phyloP scores from a whole-genome alignment of 768 basidiomycete species.

The Rhodotorula toruloides region DNA sequence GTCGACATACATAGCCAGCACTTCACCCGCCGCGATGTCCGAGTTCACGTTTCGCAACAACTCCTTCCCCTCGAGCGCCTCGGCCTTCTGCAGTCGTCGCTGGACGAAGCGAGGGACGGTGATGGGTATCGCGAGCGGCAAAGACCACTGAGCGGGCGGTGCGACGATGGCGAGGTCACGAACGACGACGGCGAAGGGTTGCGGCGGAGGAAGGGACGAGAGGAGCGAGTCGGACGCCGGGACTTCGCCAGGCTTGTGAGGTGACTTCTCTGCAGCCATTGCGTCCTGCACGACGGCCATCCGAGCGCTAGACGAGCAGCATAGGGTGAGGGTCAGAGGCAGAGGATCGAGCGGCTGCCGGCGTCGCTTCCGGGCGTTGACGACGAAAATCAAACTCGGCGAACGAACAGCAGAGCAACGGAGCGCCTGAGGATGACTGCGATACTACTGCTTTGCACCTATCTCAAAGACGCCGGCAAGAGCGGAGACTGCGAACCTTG shows the following conservation, averaged over 20 bases:
- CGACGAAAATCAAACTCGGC: no score
- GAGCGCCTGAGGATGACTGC: no score
- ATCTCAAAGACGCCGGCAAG: no score
- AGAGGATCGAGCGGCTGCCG: background rate
- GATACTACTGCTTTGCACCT: no score
- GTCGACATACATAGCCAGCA: slow-evolving; percentile 50
- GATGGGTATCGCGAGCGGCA: slow-evolving; percentile 39
- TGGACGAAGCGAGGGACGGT: slow-evolving; percentile 14
- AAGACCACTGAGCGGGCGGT: slow-evolving; percentile 19
- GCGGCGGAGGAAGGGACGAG: slow-evolving; percentile 31
- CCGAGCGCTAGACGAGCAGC: background rate
- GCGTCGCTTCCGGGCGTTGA: background rate
- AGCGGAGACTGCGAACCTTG: no score
- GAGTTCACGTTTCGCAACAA: slow-evolving; percentile 45
- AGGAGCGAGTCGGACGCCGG: background rate
- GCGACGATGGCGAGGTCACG: slow-evolving; percentile 40
- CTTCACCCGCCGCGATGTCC: slow-evolving; percentile 46
- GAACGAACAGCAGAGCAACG: no score
- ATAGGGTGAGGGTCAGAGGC: background rate
- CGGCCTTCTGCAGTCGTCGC: background rate
- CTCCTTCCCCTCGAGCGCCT: slow-evolving; percentile 1
- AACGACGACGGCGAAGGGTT: slow-evolving; percentile 39
- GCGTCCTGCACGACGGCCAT: background rate
- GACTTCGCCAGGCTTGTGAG: no score
- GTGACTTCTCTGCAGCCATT: background rate